phyloP scores from a whole-genome alignment of 768 basidiomycete genomes.

The Pholiota molesta region DNA sequence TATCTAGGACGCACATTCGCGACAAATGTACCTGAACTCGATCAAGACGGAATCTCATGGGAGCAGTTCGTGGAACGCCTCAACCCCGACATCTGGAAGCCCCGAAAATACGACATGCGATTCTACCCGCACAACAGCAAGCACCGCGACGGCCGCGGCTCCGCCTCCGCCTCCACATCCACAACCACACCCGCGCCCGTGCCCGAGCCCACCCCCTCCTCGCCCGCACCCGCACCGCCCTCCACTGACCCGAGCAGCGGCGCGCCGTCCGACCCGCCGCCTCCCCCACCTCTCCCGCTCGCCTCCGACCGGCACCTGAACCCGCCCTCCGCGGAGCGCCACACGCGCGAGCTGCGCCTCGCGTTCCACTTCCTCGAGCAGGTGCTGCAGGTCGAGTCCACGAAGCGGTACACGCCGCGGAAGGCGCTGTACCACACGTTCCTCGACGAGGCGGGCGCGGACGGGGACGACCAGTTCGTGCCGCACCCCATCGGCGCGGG shows the following conservation, averaged over 20 bases:
- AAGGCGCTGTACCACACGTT: conserved; percentile 82
- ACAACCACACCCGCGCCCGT: background rate
- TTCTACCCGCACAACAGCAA: conserved; percentile 57
- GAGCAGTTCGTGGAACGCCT: conserved; percentile 72
- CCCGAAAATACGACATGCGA: conserved; percentile 49
- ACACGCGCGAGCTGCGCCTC: conserved; percentile 57
- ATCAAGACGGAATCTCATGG: conserved; percentile 70
- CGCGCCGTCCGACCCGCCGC: background rate
- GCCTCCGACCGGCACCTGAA: conserved; percentile 21
- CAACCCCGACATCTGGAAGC: conserved; percentile 70
- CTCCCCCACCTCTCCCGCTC: background rate
- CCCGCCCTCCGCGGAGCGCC: conserved; percentile 29
- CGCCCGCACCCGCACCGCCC: conserved; percentile 11
- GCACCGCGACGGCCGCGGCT: conserved; percentile 27
- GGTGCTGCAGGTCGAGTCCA: conserved; percentile 77
- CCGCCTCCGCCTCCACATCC: conserved; percentile 10
- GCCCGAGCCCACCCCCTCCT: background rate
- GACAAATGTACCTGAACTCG: conserved; percentile 86
- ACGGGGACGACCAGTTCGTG: conserved; percentile 65
- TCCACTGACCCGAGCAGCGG: background rate
- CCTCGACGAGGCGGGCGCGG: conserved; percentile 46
- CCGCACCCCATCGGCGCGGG: conserved; percentile 74
- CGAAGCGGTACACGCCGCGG: conserved; percentile 75
- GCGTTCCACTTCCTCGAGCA: conserved; percentile 78
- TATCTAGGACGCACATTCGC: conserved; percentile 80